Evolutionary conservation across 495 filamentous ascomycete genomes (phyloP).

Genomic region (Rhypophila decipiens): DNA sequence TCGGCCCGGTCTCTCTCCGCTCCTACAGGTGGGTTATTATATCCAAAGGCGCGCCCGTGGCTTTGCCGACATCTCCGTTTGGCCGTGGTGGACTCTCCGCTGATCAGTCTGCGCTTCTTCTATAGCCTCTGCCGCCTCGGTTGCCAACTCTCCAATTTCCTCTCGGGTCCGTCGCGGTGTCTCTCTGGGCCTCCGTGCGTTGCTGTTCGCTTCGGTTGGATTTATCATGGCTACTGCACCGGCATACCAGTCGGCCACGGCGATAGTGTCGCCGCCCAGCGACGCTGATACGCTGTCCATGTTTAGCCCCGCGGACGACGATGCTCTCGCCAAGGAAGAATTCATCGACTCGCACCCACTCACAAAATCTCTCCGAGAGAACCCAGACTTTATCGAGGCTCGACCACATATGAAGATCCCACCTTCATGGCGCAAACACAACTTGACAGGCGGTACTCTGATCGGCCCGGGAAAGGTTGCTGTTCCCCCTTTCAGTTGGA

Average conservation of each 20-base stretch:
- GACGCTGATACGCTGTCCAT: slow-evolving; percentile 67
- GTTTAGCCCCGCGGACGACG: slow-evolving; percentile 57
- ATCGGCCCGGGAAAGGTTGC: slow-evolving; percentile 68
- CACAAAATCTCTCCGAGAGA: slow-evolving; percentile 54
- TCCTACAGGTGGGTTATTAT: slow-evolving; percentile 4
- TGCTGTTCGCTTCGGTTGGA: slow-evolving; percentile 44
- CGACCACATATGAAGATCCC: slow-evolving; percentile 87
- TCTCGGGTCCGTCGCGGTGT: slow-evolving; percentile 23
- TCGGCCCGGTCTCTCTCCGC: slow-evolving; percentile 8
- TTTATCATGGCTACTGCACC: slow-evolving; percentile 50
- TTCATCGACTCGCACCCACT: slow-evolving; percentile 73
- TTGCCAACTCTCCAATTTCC: too few species aligned
- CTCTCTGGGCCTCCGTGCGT: slow-evolving; percentile 23
- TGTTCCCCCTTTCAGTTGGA: slow-evolving; percentile 76
- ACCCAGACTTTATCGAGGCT: slow-evolving; percentile 64
- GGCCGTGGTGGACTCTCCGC: too few species aligned
- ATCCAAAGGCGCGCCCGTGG: neutral
- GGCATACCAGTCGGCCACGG: slow-evolving; percentile 34
- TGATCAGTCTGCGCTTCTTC: too few species aligned
- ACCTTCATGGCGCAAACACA: slow-evolving; percentile 54
- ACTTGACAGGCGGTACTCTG: slow-evolving; percentile 76
- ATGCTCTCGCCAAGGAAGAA: slow-evolving; percentile 58
- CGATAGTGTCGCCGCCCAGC: slow-evolving; percentile 48
- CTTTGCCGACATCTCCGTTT: neutral
- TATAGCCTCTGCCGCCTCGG: too few species aligned